Percentiles rank a stretch among this genome's conserved stretches.
phyloP scores from a whole-genome alignment of 495 filamentous ascomycete species.

The Penicillium herquei region DNA sequence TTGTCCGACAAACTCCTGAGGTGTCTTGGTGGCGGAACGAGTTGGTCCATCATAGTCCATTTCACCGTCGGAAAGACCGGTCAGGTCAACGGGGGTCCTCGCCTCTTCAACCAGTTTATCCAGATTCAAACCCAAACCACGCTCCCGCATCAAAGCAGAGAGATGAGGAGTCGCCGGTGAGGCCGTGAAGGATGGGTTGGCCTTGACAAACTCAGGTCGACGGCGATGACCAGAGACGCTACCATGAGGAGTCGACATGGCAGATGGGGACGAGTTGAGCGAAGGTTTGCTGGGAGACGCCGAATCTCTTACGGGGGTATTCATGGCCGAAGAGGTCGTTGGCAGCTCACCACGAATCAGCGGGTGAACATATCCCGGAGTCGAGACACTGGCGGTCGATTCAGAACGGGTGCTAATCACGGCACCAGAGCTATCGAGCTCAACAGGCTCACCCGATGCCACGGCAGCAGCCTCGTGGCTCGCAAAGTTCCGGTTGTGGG shows the following conservation, averaged over 20 bases:
- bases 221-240: constrained; percentile 10
- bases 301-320: constrained; percentile 42
- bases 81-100: constrained; percentile 21
- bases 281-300: constrained; percentile 31
- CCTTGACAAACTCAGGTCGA: constrained; percentile 13
- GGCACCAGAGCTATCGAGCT: constrained; percentile 60
- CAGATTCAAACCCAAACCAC: constrained; percentile 63
- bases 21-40: constrained; percentile 47
- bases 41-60: constrained; percentile 47
- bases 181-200: constrained; percentile 35
- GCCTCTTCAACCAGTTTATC: constrained; percentile 44
- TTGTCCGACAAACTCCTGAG: constrained; percentile 26
- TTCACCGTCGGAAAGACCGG: constrained; percentile 53
- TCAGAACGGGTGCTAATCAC: constrained; percentile 54
- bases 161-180: constrained; percentile 75
- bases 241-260: constrained; percentile 34
- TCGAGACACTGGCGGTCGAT: constrained; percentile 20
- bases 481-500: constrained; percentile 84
- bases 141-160: constrained; percentile 64
- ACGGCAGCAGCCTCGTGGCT: constrained; percentile 95
- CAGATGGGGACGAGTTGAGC: constrained; percentile 11
- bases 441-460: constrained; percentile 78
- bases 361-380: constrained; percentile 65
- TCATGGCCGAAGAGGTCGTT: not conserved
- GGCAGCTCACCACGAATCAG: constrained; percentile 55